Conservation (phyloP, 2,329 filamentous ascomycete genomes). For the Elsinoe arachidis region DNA sequence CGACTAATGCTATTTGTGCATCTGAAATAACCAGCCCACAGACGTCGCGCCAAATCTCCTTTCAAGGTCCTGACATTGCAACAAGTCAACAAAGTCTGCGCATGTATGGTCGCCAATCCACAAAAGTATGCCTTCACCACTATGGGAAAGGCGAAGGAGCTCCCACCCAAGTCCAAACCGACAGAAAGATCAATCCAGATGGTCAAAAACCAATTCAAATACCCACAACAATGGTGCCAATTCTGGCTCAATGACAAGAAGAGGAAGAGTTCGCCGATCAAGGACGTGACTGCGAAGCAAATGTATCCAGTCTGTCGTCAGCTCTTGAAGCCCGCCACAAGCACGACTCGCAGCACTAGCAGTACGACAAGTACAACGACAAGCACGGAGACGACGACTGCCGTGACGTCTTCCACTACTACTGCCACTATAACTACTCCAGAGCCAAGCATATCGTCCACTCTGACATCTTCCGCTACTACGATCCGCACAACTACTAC, state of each 20-base stretch:
- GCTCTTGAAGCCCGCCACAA: neutral
- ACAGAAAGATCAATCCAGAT: neutral
- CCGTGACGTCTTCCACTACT: neutral
- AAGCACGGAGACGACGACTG: neutral
- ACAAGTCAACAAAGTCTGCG: neutral
- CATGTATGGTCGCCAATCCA: neutral
- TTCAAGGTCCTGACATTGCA: neutral
- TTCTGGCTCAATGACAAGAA: neutral
- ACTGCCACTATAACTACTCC: neutral
- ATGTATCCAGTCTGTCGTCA: neutral
- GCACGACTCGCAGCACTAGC: neutral
- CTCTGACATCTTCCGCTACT: neutral
- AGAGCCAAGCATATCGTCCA: neutral
- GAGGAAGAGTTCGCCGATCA: neutral
- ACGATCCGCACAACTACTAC: neutral
- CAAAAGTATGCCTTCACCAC: neutral
- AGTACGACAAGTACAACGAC: neutral
- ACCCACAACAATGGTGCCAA: neutral
- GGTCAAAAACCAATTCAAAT: neutral
- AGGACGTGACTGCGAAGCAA: neutral
- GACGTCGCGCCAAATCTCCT: neutral
- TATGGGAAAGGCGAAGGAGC: neutral
- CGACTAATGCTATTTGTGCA: too few species aligned
- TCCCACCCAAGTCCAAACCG: neutral
- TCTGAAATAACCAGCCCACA: too few species aligned